Conservation (phyloP, 2,329 filamentous ascomycete species). For the Pyrenochaeta sp. region DNA sequence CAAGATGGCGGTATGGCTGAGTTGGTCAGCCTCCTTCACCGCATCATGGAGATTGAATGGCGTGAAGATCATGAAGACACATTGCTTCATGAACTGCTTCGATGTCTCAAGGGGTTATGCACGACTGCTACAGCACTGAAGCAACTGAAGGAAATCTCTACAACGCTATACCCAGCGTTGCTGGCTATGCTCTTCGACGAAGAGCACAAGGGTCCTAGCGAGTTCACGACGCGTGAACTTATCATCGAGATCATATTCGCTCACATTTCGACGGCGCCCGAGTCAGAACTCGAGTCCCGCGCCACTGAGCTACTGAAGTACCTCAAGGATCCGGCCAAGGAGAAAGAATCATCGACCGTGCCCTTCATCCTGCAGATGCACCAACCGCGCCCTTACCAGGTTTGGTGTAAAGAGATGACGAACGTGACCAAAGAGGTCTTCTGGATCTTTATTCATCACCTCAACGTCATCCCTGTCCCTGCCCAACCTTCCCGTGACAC, state of each 20-base stretch:
- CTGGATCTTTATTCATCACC: constrained; percentile 96
- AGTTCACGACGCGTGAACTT: constrained; percentile 92
- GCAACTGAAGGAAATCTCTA: constrained; percentile 81
- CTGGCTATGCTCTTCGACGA: constrained; percentile 92
- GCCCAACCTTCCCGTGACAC: constrained; percentile 40
- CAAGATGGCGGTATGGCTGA: constrained; percentile 90
- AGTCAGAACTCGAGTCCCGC: constrained; percentile 69
- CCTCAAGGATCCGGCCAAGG: constrained; percentile 76
- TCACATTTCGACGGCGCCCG: constrained; percentile 73
- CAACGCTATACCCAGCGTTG: constrained; percentile 83
- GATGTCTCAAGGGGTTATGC: constrained; percentile 93
- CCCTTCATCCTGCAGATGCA: constrained; percentile 92
- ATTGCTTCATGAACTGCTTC: constrained; percentile 87
- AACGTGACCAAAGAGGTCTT: constrained; percentile 98
- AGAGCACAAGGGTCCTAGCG: constrained; percentile 97
- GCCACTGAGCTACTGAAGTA: constrained; percentile 79
- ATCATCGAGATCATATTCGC: constrained; percentile 90
- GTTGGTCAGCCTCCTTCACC: constrained; percentile 83
- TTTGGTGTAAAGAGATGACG: constrained; percentile 92
- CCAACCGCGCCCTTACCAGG: constrained; percentile 83
- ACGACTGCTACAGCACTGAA: constrained; percentile 88
- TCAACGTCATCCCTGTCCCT: constrained; percentile 80
- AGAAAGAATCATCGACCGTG: constrained; percentile 78
- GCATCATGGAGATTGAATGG: constrained; percentile 97
- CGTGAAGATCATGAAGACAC: constrained; percentile 97